Evolutionary conservation across 169 alveolate genomes (phyloP).

Genomic region (Eimeria falciformis): DNA sequence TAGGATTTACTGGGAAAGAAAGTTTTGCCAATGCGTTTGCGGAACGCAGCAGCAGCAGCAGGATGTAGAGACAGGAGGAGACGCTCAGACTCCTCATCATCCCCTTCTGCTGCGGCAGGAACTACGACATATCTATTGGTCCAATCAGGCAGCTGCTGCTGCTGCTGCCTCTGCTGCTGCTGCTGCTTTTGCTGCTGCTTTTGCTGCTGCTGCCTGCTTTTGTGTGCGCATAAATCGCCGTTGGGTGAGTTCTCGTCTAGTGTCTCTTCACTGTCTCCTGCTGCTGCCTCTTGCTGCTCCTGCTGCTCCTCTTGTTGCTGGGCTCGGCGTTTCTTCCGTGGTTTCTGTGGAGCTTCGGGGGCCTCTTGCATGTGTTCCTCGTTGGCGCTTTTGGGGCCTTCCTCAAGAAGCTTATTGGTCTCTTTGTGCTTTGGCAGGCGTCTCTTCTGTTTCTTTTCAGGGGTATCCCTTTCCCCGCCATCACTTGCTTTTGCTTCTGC

Average conservation of each 20-base stretch:
- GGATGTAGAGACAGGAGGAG: not conserved
- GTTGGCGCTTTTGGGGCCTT: not conserved
- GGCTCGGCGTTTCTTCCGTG: not conserved
- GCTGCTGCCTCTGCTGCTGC: slow-evolving; percentile 41
- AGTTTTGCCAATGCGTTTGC: not conserved
- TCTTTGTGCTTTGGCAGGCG: not conserved
- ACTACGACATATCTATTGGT: not conserved
- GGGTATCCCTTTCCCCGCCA: not conserved
- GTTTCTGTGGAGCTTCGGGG: not conserved
- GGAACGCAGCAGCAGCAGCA: slow-evolving; percentile 44
- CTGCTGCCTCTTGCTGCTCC: not conserved
- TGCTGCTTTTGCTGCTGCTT: slow-evolving; percentile 29
- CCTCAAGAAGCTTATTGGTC: too few species aligned
- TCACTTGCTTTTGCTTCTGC: not conserved
- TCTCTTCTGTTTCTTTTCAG: not conserved
- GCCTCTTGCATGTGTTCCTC: not conserved
- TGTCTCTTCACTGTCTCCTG: too few species aligned
- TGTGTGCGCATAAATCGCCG: too few species aligned
- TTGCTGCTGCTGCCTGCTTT: slow-evolving; percentile 40
- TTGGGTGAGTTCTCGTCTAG: too few species aligned
- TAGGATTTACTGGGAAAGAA: slow-evolving; percentile 30
- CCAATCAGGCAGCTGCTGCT: slow-evolving; percentile 20
- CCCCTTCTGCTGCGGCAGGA: not conserved
- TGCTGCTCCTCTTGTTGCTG: not conserved
- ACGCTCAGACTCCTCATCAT: not conserved